Conservation (phyloP, 257 asterid species). For the Marsdenia floribunda region DNA sequence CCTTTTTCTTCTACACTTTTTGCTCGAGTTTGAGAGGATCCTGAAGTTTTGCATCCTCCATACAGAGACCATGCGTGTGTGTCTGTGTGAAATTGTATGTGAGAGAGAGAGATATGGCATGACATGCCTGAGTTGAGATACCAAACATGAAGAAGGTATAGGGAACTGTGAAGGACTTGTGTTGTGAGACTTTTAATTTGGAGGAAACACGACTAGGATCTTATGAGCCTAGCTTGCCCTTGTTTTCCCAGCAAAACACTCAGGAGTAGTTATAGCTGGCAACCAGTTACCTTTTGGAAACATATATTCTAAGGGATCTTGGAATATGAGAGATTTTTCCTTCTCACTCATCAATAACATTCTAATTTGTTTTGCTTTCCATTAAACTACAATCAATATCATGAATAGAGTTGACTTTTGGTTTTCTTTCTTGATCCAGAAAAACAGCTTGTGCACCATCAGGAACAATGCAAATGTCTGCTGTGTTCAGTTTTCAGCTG, state of each 20-base stretch:
- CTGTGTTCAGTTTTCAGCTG: conserved; percentile 79
- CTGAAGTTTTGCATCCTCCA: no score
- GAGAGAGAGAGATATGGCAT: neutral
- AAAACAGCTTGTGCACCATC: conserved; percentile 77
- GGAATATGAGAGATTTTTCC: neutral
- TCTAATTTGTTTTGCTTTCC: neutral
- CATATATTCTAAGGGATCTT: neutral
- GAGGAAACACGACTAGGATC: neutral
- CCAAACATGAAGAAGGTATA: neutral
- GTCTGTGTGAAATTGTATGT: neutral
- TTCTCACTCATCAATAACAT: neutral
- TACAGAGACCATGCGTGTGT: neutral
- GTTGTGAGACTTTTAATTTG: neutral
- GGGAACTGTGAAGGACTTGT: neutral
- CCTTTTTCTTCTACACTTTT: neutral
- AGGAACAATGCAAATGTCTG: conserved; percentile 87
- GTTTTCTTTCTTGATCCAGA: conserved; percentile 49
- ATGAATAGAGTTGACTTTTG: neutral
- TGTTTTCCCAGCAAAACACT: no score
- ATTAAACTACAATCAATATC: neutral
- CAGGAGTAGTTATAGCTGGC: no score
- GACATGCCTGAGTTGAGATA: neutral
- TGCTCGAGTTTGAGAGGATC: no score
- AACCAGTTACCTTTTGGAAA: neutral
- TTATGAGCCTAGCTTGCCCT: neutral